A percentile compares a stretch with the other conserved stretches of the same genome.
phyloP scores from a whole-genome alignment of 208 protist genomes.

The Trypanosoma grayi region DNA sequence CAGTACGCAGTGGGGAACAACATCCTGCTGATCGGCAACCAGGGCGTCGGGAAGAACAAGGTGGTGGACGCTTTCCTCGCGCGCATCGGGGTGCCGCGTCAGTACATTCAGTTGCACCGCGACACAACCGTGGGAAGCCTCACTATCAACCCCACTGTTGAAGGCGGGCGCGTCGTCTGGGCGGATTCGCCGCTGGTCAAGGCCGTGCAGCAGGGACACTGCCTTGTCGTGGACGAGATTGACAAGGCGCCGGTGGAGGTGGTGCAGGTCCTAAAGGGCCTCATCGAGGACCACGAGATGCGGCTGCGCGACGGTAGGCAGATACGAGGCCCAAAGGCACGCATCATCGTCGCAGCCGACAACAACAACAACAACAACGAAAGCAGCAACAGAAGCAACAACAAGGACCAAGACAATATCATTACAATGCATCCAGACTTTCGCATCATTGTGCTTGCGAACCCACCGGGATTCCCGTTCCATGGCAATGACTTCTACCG shows the following conservation, averaged over 20 bases:
- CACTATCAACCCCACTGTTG: constrained; percentile 87
- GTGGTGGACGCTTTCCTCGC: constrained; percentile 91
- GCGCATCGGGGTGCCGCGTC: constrained; percentile 78
- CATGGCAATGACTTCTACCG: constrained; percentile 95
- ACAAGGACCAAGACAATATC: constrained; percentile 9
- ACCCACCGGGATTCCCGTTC: constrained; percentile 93
- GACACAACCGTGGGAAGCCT: constrained; percentile 92
- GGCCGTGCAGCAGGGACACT: constrained; percentile 86
- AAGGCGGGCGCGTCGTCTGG: constrained; percentile 86
- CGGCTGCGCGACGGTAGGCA: constrained; percentile 74
- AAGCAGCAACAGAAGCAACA: neutral
- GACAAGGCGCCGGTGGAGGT: constrained; percentile 96
- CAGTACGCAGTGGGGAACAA: constrained; percentile 83
- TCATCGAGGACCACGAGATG: constrained; percentile 88
- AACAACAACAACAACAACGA: constrained; percentile 3
- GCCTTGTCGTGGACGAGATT: constrained; percentile 95
- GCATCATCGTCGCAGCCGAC: neutral
- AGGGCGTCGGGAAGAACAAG: constrained; percentile 97
- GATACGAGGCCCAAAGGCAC: constrained; percentile 44
- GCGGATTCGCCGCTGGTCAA: constrained; percentile 93
- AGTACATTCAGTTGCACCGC: constrained; percentile 97
- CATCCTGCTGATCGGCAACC: constrained; percentile 94
- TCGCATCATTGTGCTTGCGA: constrained; percentile 85
- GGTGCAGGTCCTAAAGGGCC: constrained; percentile 86
- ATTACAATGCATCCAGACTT: constrained; percentile 79